Evolutionary conservation across 352 stramenopile genomes (phyloP).

Genomic region (Phytophthora citricola): DNA sequence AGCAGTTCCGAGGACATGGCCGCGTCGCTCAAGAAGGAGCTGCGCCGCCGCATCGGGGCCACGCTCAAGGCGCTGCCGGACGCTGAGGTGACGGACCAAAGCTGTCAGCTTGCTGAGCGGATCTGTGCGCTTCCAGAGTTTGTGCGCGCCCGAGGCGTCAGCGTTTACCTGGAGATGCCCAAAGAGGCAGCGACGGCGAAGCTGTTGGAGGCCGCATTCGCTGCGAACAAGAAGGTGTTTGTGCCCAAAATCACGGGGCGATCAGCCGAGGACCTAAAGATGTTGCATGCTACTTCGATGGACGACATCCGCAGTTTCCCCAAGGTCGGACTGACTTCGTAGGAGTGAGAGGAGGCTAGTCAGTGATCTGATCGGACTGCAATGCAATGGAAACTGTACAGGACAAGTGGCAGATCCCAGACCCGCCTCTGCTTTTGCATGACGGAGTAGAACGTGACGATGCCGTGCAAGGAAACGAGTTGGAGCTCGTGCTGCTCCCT

Average conservation of each 20-base stretch:
- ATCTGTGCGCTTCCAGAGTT: slow-evolving; percentile 68
- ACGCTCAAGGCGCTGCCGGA: slow-evolving; percentile 49
- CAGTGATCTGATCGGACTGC: slow-evolving; percentile 25
- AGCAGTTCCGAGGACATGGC: slow-evolving; percentile 35
- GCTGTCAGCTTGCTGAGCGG: slow-evolving; percentile 48
- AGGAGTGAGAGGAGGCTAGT: slow-evolving; percentile 4
- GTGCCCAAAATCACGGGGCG: slow-evolving; percentile 88
- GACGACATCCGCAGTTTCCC: slow-evolving; percentile 83
- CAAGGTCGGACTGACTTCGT: slow-evolving; percentile 48
- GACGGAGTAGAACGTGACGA: slow-evolving; percentile 44
- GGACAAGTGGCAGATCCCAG: slow-evolving; percentile 91
- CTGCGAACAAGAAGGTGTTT: slow-evolving; percentile 75
- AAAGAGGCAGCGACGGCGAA: slow-evolving; percentile 69
- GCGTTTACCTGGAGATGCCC: slow-evolving; percentile 89
- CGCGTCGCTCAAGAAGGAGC: slow-evolving; percentile 56
- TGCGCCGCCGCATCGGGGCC: slow-evolving; percentile 64
- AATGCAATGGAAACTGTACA: slow-evolving; percentile 33
- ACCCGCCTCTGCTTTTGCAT: slow-evolving; percentile 54
- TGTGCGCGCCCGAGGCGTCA: slow-evolving; percentile 46
- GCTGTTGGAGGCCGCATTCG: slow-evolving; percentile 68
- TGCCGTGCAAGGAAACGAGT: slow-evolving; percentile 49
- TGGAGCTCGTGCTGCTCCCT: slow-evolving; percentile 86
- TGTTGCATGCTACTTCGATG: slow-evolving; percentile 72
- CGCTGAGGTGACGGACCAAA: slow-evolving; percentile 60
- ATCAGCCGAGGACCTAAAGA: slow-evolving; percentile 74